Conservation (phyloP, 768 basidiomycete genomes). For the Dentipellis sp. region DNA sequence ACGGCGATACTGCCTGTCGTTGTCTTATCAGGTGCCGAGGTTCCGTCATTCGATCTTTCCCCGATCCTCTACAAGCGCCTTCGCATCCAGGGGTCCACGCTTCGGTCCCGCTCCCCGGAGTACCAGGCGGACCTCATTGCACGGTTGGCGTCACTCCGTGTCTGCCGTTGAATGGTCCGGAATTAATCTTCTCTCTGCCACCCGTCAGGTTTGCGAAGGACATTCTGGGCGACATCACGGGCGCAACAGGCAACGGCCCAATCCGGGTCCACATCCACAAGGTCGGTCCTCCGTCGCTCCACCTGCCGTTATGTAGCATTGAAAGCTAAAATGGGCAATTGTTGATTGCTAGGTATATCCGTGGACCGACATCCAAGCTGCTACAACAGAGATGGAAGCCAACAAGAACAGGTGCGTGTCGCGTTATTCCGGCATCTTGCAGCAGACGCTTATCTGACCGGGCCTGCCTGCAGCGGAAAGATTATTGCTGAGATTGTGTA, state of each 20-base stretch:
- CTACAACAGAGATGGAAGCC: constrained; percentile 78
- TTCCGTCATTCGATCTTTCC: constrained; percentile 44
- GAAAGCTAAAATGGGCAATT: constrained; percentile 1
- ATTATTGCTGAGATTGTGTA: constrained; percentile 18
- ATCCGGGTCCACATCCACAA: constrained; percentile 75
- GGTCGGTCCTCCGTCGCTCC: constrained; percentile 26
- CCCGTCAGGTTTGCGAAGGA: constrained; percentile 37
- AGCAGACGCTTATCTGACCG: background rate
- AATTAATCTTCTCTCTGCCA: constrained; percentile 13
- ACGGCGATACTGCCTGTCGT: background rate
- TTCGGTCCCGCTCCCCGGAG: constrained; percentile 61
- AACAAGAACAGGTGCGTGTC: constrained; percentile 44
- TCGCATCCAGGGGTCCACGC: constrained; percentile 80
- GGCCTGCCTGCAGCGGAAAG: constrained; percentile 16
- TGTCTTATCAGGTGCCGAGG: constrained; percentile 35
- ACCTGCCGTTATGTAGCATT: constrained; percentile 2
- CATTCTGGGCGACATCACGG: constrained; percentile 50
- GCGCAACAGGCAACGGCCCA: constrained; percentile 42
- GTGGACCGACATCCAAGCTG: constrained; percentile 71
- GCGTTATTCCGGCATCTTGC: background rate
- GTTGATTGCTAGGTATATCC: constrained; percentile 52
- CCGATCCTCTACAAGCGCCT: constrained; percentile 80
- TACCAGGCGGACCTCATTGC: constrained; percentile 72
- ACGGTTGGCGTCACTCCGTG: constrained; percentile 28
- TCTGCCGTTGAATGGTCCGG: background rate